phyloP scores from a whole-genome alignment of 352 stramenopile genomes.

The Pilasporangium apinafurcum region DNA sequence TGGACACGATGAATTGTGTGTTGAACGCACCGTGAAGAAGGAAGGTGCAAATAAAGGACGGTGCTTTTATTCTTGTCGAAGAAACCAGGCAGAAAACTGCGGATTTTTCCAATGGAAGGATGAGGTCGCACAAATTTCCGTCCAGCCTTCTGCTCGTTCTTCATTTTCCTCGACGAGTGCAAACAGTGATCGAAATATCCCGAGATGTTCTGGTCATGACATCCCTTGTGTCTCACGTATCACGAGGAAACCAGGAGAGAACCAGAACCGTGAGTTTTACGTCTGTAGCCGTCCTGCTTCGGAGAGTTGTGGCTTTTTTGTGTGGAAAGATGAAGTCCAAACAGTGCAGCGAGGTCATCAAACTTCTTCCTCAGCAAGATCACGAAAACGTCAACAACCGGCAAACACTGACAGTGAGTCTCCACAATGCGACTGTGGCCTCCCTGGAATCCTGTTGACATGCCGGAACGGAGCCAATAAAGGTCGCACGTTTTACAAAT shows the following conservation, averaged over 20 bases:
- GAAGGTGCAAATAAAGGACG: constrained; percentile 65
- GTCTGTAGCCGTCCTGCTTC: constrained; percentile 69
- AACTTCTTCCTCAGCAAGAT: neutral
- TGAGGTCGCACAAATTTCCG: constrained; percentile 14
- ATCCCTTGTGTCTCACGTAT: constrained; percentile 33
- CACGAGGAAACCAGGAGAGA: constrained; percentile 45
- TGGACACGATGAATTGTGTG: constrained; percentile 58
- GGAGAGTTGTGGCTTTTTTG: constrained; percentile 86
- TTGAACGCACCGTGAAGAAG: constrained; percentile 53
- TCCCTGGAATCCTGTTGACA: constrained; percentile 35
- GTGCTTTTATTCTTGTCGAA: constrained; percentile 50
- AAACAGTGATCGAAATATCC: constrained; percentile 1
- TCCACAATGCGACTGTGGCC: constrained; percentile 39
- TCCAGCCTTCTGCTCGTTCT: neutral
- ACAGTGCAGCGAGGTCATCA: neutral
- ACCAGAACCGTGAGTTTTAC: constrained; percentile 92
- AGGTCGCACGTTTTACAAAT: constrained; percentile 92
- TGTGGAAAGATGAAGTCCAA: constrained; percentile 87
- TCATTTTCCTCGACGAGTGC: too few relatives aligned
- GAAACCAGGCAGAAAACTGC: constrained; percentile 48
- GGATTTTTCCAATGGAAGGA: constrained; percentile 79
- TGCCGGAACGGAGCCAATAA: constrained; percentile 81
- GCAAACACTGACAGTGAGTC: too few relatives aligned
- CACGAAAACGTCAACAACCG: neutral
- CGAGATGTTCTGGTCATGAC: constrained; percentile 40